phyloP scores from a whole-genome alignment of 306 rosid genomes.

The Sophora flavescens region DNA sequence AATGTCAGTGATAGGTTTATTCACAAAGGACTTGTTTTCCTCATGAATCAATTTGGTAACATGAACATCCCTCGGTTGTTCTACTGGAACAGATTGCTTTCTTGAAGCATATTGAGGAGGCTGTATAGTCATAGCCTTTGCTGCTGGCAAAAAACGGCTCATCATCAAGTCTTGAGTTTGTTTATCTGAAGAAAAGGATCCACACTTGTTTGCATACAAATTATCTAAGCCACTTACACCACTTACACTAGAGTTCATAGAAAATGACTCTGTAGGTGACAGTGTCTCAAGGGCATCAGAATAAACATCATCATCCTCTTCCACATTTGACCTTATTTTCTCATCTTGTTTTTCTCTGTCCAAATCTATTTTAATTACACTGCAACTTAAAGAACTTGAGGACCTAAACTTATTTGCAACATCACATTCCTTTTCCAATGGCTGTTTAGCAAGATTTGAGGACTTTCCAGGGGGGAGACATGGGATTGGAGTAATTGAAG shows the following conservation, averaged over 20 bases:
- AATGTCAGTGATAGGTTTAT: conserved; percentile 51
- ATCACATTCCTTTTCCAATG: conserved; percentile 45
- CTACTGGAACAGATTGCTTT: conserved; percentile 46
- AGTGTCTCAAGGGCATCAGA: conserved; percentile 80
- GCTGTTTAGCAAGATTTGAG: conserved; percentile 37
- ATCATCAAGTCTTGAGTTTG: conserved; percentile 87
- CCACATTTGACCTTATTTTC: conserved; percentile 47
- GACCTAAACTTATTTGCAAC: conserved; percentile 34
- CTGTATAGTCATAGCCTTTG: conserved; percentile 88
- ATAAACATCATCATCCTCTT: conserved; percentile 56
- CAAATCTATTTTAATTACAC: conserved; percentile 40
- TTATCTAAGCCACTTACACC: conserved; percentile 70
- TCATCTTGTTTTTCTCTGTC: conserved; percentile 46
- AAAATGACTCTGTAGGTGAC: conserved; percentile 68
- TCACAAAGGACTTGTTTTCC: conserved; percentile 53
- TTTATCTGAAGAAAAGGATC: conserved; percentile 64
- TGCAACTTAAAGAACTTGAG: conserved; percentile 38
- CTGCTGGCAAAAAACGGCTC: conserved; percentile 89
- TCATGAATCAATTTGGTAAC: conserved; percentile 53
- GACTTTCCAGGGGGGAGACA: conserved; percentile 65
- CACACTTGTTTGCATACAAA: conserved; percentile 53
- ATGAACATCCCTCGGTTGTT: conserved; percentile 58
- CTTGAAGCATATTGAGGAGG: conserved; percentile 60
- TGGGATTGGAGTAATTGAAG: conserved; percentile 55
- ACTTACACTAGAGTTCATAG: conserved; percentile 75